These are phyloP conservation scores for Hericium coralloides DNA, from an alignment of 768 basidiomycete species.

Conservation along the genomic window DNA sequence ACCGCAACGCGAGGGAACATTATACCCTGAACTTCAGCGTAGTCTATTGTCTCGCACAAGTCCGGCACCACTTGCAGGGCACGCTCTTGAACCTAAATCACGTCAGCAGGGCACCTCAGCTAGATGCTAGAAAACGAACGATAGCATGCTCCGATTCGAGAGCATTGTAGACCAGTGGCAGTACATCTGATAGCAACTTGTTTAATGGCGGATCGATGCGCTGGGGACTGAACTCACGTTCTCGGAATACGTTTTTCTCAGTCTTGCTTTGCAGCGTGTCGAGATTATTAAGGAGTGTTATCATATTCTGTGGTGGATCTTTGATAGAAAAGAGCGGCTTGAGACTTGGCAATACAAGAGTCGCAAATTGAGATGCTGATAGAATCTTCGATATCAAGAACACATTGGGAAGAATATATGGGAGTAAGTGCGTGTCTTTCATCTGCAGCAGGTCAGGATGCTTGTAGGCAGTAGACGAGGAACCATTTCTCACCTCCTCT, in stretches of 20 bases:
- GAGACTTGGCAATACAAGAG: conserved; percentile 73
- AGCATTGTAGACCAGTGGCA: conserved; percentile 92
- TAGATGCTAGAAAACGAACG: conserved; percentile 29
- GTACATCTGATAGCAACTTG: conserved; percentile 54
- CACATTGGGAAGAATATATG: conserved; percentile 93
- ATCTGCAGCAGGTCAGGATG: conserved; percentile 36
- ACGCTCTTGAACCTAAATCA: conserved; percentile 78
- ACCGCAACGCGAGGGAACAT: conserved; percentile 92
- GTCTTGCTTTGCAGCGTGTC: conserved; percentile 84
- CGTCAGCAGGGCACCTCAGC: conserved; percentile 5
- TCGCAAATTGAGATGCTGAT: conserved; percentile 72
- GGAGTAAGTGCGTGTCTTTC: conserved; percentile 90
- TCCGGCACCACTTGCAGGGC: conserved; percentile 78
- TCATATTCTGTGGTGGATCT: conserved; percentile 96
- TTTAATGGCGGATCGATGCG: background rate
- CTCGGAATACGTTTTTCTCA: conserved; percentile 75
- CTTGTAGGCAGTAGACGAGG: background rate
- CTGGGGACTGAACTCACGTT: conserved; percentile 48
- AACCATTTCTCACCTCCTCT: conserved; percentile 66
- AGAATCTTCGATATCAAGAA: conserved; percentile 80
- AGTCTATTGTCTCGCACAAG: conserved; percentile 90
- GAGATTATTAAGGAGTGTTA: conserved; percentile 87
- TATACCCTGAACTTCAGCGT: conserved; percentile 86
- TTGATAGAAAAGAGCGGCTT: conserved; percentile 85
- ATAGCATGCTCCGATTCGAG: conserved; percentile 90